Conservation (phyloP, 176 grass and related monocot genomes). For the Avena eriantha region DNA sequence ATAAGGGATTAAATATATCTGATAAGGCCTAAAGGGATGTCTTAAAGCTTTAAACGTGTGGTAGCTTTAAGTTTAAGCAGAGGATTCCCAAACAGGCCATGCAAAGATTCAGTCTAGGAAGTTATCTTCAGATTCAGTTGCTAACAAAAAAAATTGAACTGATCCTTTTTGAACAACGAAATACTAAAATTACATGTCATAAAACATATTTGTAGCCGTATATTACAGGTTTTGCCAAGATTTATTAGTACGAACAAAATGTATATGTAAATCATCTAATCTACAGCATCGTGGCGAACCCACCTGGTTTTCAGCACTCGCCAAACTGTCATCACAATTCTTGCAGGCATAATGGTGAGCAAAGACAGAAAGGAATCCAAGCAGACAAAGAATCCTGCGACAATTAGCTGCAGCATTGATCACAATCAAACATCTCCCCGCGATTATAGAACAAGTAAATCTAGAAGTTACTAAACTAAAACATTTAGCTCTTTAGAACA, state of each 20-base stretch:
- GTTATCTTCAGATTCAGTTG: background rate
- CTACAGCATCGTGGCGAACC: constrained; percentile 39
- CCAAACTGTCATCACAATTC: constrained; percentile 81
- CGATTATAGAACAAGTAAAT: constrained; percentile 19
- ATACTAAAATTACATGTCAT: constrained; percentile 29
- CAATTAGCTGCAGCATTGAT: constrained; percentile 85
- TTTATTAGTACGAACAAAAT: background rate
- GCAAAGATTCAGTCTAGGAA: constrained; percentile 1
- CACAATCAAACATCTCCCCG: constrained; percentile 56
- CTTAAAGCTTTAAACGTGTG: background rate
- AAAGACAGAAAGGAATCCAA: constrained; percentile 95
- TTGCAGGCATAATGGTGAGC: constrained; percentile 89
- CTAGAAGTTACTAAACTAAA: constrained; percentile 20
- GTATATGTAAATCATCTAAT: constrained; percentile 25
- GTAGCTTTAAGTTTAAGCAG: constrained; percentile 29
- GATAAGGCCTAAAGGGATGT: background rate
- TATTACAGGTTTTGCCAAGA: background rate
- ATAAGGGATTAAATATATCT: background rate
- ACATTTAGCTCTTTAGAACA: background rate
- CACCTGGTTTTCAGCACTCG: constrained; percentile 77
- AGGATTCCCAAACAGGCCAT: constrained; percentile 1
- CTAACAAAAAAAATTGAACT: constrained; percentile 20
- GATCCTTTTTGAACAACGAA: constrained; percentile 7
- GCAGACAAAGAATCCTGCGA: constrained; percentile 87
- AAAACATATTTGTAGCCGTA: background rate